phyloP scores from a whole-genome alignment of 257 asterid genomes.

The Osmanthus fragrans region DNA sequence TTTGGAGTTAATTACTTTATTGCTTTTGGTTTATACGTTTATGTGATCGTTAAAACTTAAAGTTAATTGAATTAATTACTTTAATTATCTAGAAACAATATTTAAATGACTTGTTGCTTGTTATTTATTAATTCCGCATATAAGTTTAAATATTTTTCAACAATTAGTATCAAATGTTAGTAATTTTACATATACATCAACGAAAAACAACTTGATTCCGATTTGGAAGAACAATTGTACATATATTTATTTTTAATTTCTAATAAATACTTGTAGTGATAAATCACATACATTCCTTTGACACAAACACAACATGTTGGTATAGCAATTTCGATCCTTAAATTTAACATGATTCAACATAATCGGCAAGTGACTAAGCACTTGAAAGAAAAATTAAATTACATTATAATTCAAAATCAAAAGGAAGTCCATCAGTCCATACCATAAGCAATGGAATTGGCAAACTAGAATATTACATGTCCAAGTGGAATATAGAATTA shows the following conservation, averaged over 20 bases:
- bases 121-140: too few relatives aligned
- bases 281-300: background rate
- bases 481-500: slow-evolving; percentile 13
- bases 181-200: background rate
- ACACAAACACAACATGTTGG: background rate
- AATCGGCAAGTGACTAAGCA: too few relatives aligned
- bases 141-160: too few relatives aligned
- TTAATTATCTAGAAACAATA: too few relatives aligned
- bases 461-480: background rate
- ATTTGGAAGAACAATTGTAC: background rate
- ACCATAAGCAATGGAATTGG: slow-evolving; percentile 1
- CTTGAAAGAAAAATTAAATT: background rate
- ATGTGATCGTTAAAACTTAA: too few relatives aligned
- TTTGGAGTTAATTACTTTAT: too few relatives aligned
- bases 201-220: background rate
- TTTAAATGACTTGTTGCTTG: too few relatives aligned
- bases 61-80: too few relatives aligned
- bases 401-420: background rate
- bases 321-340: too few relatives aligned
- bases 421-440: background rate
- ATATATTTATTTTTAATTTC: background rate
- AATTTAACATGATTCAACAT: too few relatives aligned
- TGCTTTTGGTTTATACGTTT: too few relatives aligned
- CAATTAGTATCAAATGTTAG: too few relatives aligned
- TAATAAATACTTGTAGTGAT: background rate